Conservation (phyloP, 192 early-diverging fungal genomes). For the Cladochytrium replicatum region DNA sequence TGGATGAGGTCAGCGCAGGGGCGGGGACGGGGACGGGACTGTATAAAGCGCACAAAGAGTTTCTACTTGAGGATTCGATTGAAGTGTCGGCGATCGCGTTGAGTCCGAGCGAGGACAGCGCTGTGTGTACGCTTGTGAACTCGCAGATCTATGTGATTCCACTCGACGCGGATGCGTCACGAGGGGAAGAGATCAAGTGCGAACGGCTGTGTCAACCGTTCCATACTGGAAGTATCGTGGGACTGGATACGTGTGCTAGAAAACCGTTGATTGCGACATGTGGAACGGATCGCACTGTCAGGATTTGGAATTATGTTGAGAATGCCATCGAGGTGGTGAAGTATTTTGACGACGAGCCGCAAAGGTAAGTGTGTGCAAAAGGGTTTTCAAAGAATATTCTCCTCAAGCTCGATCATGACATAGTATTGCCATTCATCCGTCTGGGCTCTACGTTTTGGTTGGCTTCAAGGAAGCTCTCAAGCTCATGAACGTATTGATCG, state of each 20-base stretch:
- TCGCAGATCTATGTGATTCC: constrained; percentile 27
- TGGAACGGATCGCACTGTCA: constrained; percentile 38
- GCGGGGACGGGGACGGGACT: too few species aligned
- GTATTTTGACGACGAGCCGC: constrained; percentile 37
- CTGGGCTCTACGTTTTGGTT: constrained; percentile 44
- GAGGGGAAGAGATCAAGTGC: constrained; percentile 36
- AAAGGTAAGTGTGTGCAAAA: constrained; percentile 10
- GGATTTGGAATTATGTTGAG: constrained; percentile 57
- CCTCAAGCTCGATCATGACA: constrained; percentile 4
- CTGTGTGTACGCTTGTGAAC: constrained; percentile 21
- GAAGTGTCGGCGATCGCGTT: constrained; percentile 18
- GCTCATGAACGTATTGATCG: constrained; percentile 46
- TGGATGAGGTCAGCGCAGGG: constrained; percentile 31
- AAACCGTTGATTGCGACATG: constrained; percentile 52
- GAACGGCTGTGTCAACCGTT: constrained; percentile 36
- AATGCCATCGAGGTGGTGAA: constrained; percentile 43
- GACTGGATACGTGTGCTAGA: constrained; percentile 41
- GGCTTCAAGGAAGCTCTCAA: constrained; percentile 42
- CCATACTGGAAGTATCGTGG: constrained; percentile 35
- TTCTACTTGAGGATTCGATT: constrained; percentile 21
- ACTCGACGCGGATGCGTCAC: constrained; percentile 21
- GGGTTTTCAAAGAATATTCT: constrained; percentile 2
- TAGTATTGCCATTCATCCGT: constrained; percentile 46
- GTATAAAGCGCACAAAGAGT: constrained; percentile 33
- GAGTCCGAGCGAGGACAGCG: constrained; percentile 23